Base-by-base conservation (phyloP, 192 early-diverging fungal species). In the Geosiphon pyriformis region DNA sequence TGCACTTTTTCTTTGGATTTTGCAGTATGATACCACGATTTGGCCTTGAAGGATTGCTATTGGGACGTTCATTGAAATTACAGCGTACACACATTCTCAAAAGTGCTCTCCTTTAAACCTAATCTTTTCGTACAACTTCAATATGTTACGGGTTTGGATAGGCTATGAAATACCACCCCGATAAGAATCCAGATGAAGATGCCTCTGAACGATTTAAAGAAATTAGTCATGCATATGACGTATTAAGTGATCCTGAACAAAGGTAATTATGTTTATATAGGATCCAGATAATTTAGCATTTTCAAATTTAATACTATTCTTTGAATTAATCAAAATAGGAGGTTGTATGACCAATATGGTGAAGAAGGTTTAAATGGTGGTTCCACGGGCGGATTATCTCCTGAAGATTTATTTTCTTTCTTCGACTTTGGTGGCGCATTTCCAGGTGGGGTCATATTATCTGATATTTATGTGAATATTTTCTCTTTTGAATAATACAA, bases 271-370 rank as follows among this genome's bases (percentile, higher is more conserved):
- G 20, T 52, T 52, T 52, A n/a, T 52, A n/a, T 52, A 4, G 7
- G 4, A n/a, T 52, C 22, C 3, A 52, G 20, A 4, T 52, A 22
- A 52, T 52, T 52, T 52, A n/a, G 7, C 4, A 20, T 20, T 7
- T 20, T 10, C 20, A 29, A 18, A 34, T 32, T n/a, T 23, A n/a
- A 20, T 1, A 37, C 22, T 8, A 12, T 20, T 3, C 33, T 27
- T 2, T 8, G 15, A n/a, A 57, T 57, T 30, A 31, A 32, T 51
- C 25, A 26, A 20, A 56, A 46, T 11, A 67, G 95, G 23, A 83
- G 90, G 51, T 73, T 90, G 62, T 99, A 99, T 75, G 95, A 99
- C 75, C 81, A 80, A 57, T 95, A 85, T 65, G 94, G 95, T 57
- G 92, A 95, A 70, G 92, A 94, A 20, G 94, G 94, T 32, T 78